Evolutionary conservation across 108 stramenopile genomes (phyloP).

Genomic region (Skeletonema costatum): DNA sequence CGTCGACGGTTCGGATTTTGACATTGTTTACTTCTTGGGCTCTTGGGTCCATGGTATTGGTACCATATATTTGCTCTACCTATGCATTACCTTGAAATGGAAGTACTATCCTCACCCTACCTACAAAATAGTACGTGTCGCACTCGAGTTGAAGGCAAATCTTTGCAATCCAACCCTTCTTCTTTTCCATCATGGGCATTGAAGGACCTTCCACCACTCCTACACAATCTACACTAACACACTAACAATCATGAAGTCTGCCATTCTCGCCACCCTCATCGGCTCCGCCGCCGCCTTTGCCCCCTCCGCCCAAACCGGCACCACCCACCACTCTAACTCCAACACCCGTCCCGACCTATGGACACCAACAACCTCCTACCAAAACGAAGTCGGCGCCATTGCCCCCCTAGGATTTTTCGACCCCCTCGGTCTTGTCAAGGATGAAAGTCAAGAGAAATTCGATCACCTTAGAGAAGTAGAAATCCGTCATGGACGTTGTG

Average conservation of each 20-base stretch:
- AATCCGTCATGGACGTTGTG: slow-evolving; percentile 77
- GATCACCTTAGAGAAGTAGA: slow-evolving; percentile 57
- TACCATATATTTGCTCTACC: too few relatives aligned
- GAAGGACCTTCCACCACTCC: too few relatives aligned
- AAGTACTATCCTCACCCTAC: too few relatives aligned
- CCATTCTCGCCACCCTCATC: slow-evolving; percentile 18
- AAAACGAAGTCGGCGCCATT: slow-evolving; percentile 12
- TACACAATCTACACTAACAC: too few relatives aligned
- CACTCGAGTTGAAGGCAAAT: neutral
- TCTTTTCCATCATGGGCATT: neutral
- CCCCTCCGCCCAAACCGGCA: neutral
- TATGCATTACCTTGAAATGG: neutral
- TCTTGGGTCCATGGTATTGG: too few relatives aligned
- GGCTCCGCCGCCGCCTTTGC: slow-evolving; percentile 21
- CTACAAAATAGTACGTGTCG: too few relatives aligned
- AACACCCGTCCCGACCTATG: neutral
- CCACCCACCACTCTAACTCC: neutral
- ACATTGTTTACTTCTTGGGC: too few relatives aligned
- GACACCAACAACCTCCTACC: neutral
- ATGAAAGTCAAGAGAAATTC: slow-evolving; percentile 14
- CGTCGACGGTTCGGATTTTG: too few relatives aligned
- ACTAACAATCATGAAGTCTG: neutral
- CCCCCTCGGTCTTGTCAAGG: slow-evolving; percentile 6
- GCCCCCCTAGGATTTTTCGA: slow-evolving; percentile 22
- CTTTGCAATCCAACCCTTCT: neutral